A percentile compares a stretch with the other conserved stretches of the same genome.
Evolutionary conservation across 164 flowering plant genomes (phyloP).

Genomic region (Stephania japonica): DNA sequence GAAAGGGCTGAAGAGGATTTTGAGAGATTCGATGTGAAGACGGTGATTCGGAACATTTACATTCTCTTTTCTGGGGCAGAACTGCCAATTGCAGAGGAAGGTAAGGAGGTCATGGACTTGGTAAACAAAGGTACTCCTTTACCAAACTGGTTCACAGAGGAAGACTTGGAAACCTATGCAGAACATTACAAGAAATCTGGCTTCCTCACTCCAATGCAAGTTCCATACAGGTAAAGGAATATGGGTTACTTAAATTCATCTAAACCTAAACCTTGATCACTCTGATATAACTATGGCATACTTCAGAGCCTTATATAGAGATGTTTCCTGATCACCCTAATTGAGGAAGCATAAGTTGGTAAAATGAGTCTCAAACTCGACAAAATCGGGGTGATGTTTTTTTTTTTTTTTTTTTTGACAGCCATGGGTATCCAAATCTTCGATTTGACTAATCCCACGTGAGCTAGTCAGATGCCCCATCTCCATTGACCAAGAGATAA

Average conservation of each 20-base stretch:
- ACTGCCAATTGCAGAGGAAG: conserved; percentile 36
- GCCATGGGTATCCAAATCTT: too few relatives aligned
- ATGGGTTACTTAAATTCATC: background rate
- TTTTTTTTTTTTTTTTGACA: too few relatives aligned
- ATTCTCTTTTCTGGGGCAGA: conserved; percentile 49
- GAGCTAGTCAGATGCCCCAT: too few relatives aligned
- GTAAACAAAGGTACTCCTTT: conserved; percentile 45
- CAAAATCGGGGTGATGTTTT: too few relatives aligned
- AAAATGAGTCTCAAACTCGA: too few relatives aligned
- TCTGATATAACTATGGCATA: too few relatives aligned
- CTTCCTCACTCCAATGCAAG: conserved; percentile 42
- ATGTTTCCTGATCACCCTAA: too few relatives aligned
- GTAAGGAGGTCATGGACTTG: conserved; percentile 55
- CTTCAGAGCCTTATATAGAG: too few relatives aligned
- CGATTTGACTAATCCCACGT: too few relatives aligned
- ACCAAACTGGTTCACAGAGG: conserved; percentile 51
- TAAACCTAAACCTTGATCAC: background rate
- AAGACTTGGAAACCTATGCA: conserved; percentile 41
- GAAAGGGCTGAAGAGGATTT: conserved; percentile 59
- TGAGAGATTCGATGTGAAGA: conserved; percentile 38
- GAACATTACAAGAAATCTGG: conserved; percentile 45
- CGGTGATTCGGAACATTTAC: conserved; percentile 47
- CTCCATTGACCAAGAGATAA: too few relatives aligned
- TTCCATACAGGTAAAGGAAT: conserved; percentile 59
- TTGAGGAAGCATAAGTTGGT: too few relatives aligned